Base-by-base conservation (phyloP, 2,329 filamentous ascomycete species). In the Aspergillus tubingensis region DNA sequence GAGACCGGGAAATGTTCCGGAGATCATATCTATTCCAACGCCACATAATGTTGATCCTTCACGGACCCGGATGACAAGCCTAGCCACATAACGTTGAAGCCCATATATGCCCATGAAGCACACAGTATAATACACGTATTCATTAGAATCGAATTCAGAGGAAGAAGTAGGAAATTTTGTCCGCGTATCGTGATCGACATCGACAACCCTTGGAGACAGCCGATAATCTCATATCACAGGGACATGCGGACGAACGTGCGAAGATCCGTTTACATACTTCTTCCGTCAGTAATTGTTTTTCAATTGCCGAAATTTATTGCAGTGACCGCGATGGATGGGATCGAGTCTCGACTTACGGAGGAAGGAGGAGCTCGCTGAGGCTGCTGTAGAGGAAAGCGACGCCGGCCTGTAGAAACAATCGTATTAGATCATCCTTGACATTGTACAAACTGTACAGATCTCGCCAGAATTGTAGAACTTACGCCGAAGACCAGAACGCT, bases 401-500 rank as follows among this genome's bases (percentile, higher is more conserved):
- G 47, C 86, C 87, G 67, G 80, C 84, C 87, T 90, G 60, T 32
- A 61, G n/a, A 58, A n/a, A 11, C 32, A 41, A 49, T 52, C 43
- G 59, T 21, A 65, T 72, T 60, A 57, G 41, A 27, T 30, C 7
- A 39, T 41, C 15, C 41, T 51, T 32, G 51, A 13, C 11, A n/a
- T 13, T 5, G 7, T 32, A 41, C 5, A 3, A 3, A 8, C 6
- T 19, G 5, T n/a, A 23, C 15, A 27, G 5, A 32, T 11, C 15
- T 8, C 11, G 21, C n/a, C 5, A 39, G 25, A 48, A 48, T 25
- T 17, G 8, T 30, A 48, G 30, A 25, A 80, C 87, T 73, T 82
- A 91, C 88, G 58, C 87, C 87, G 72, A 91, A 91, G 68, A 90
- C 75, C 65, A 85, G 81, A 67, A 91, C 78, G 72, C 88, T 90